These are phyloP conservation scores for Backusella parvicylindrica DNA, from an alignment of 192 early-diverging fungal genomes.

Conservation along the genomic window DNA sequence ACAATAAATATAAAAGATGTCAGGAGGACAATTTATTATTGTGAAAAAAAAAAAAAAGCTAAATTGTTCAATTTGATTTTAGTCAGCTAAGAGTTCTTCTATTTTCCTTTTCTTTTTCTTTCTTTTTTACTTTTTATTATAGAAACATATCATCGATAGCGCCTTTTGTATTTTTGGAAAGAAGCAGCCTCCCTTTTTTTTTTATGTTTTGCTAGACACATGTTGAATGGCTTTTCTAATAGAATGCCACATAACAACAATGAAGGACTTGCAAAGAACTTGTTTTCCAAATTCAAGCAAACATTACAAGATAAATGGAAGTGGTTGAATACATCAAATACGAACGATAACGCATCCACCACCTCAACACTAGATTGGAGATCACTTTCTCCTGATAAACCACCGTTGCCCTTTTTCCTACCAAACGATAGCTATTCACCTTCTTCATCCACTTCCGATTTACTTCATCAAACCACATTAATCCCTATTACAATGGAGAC, in stretches of 20 bases:
- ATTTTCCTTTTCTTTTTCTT: neutral
- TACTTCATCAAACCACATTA: neutral
- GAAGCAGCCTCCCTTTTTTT: neutral
- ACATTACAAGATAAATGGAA: neutral
- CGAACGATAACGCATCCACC: neutral
- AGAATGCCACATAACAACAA: neutral
- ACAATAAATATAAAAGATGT: neutral
- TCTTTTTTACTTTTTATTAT: neutral
- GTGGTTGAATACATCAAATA: neutral
- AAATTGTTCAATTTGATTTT: neutral
- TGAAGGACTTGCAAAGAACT: neutral
- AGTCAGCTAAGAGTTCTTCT: neutral
- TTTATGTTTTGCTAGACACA: neutral
- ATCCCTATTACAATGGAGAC: neutral
- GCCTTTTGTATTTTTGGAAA: neutral
- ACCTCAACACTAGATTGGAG: conserved; percentile 24
- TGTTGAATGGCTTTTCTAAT: conserved; percentile 4
- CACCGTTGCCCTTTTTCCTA: conserved; percentile 22
- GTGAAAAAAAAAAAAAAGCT: neutral
- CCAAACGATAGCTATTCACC: neutral
- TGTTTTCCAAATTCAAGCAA: neutral
- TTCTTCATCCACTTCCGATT: neutral
- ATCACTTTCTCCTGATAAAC: conserved; percentile 25
- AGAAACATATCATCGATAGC: neutral
- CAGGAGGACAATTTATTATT: neutral